Base-by-base conservation (phyloP, 2,329 filamentous ascomycete species). In the Myriosclerotinia scirpicola region DNA sequence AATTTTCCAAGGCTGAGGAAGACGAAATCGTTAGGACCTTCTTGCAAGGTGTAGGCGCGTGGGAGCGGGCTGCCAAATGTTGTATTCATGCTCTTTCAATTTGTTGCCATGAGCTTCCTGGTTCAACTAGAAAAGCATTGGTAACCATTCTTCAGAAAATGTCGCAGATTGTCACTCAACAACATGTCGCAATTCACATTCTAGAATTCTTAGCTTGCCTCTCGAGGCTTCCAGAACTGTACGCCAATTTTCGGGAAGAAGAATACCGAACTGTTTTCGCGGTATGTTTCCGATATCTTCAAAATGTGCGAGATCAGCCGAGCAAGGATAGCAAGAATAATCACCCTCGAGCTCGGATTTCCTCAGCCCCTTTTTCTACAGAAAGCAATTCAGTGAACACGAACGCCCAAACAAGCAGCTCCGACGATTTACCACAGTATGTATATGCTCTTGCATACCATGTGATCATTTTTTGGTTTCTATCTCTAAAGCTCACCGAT, bases 401-500 rank as follows among this genome's bases (percentile, higher is more conserved):
- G 76, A 73, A 77, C 75, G 68, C 73, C 55, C 71, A 74, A 53
- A 72, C 75, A 67, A 79, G 80, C 65, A 74, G 81, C 69, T 82
- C 88, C 9, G 90, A 95, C 69, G 92, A 95, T 71, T 82, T 97
- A 60, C 93, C 93, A 5, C 91, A 95, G 77, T 99, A 99, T 76
- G 92, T 99, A 36, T 95, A 96, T 77, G 91, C 93, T 1, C 81
- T 98, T 63, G 94, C 94, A 11, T 97, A 97, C 76, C 93, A 98
- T 76, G 92, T 97, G 72, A 93, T 99, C 71, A 90, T 93, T 1
- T 97, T 96, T 76, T 99, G 95, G 95, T 99, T 98, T 76, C 83
- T 99, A 72, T 91, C 93, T 0, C 78, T 99, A 72, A 94, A 92
- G 74, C 84, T 97, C 62, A 86, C 89, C 48, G 93, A 97, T 75